phyloP scores from a whole-genome alignment of 768 basidiomycete genomes.

The Tylopilus plumbeoviolaceoides region DNA sequence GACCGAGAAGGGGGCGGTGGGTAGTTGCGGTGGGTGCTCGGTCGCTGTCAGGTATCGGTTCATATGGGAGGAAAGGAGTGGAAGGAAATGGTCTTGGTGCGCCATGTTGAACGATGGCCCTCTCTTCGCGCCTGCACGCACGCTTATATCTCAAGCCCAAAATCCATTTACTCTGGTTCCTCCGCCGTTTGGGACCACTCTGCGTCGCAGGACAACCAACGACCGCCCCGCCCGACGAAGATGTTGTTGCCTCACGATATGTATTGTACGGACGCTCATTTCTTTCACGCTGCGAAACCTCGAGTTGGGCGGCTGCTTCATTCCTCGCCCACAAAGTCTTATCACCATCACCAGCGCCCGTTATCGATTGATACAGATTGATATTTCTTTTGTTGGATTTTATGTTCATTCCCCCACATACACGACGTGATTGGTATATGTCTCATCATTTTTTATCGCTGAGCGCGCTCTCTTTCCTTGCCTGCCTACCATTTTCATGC shows the following conservation, averaged over 20 bases:
- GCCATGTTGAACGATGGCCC: slow-evolving; percentile 15
- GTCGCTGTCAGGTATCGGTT: slow-evolving; percentile 33
- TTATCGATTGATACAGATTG: slow-evolving; percentile 27
- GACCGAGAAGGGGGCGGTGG: slow-evolving; percentile 41
- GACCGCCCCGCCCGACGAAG: slow-evolving; percentile 21
- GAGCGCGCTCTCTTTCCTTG: slow-evolving; percentile 17
- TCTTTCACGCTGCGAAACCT: slow-evolving; percentile 46
- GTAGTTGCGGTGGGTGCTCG: slow-evolving; percentile 32
- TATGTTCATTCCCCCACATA: slow-evolving; percentile 21
- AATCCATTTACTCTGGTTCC: slow-evolving; percentile 9
- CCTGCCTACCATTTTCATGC: slow-evolving; percentile 20
- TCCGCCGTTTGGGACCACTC: slow-evolving; percentile 16
- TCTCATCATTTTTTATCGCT: slow-evolving; percentile 20
- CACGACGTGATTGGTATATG: slow-evolving; percentile 22
- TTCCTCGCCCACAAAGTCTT: slow-evolving; percentile 26
- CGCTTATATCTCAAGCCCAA: slow-evolving; percentile 19
- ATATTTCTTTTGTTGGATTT: slow-evolving; percentile 21
- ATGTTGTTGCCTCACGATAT: slow-evolving; percentile 38
- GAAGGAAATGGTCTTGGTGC: slow-evolving; percentile 20
- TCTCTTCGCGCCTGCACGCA: background rate
- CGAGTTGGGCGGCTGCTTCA: slow-evolving; percentile 29
- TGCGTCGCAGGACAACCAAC: slow-evolving; percentile 16
- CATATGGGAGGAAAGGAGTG: slow-evolving; percentile 15
- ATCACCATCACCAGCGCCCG: slow-evolving; percentile 32
- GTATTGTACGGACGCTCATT: slow-evolving; percentile 73